These are phyloP conservation scores for Pelargonium myrrhifolium DNA, from an alignment of 441 rosid genomes.

Conservation along the genomic window DNA sequence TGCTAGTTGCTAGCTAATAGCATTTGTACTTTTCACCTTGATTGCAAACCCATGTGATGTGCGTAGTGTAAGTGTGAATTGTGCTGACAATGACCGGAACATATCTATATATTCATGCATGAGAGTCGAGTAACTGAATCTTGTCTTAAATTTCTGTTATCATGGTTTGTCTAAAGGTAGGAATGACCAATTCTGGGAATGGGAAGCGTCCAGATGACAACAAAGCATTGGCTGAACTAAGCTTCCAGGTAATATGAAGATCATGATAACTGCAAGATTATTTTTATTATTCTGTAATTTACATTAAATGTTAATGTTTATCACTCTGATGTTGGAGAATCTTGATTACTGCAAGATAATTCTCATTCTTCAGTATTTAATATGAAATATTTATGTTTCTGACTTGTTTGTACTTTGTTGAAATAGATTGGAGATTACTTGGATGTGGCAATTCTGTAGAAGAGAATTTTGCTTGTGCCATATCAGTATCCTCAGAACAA, in stretches of 20 bases:
- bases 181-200: constrained; percentile 61
- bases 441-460: constrained; percentile 68
- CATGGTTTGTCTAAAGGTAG: constrained; percentile 46
- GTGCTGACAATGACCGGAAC: neutral
- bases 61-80: neutral
- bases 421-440: constrained; percentile 85
- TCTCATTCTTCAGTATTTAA: neutral
- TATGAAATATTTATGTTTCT: neutral
- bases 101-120: neutral
- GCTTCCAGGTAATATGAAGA: constrained; percentile 53
- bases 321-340: neutral
- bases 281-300: too few relatives aligned
- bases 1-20: neutral
- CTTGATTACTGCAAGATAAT: neutral
- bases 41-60: neutral
- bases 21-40: too few relatives aligned
- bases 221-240: constrained; percentile 61
- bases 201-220: constrained; percentile 65
- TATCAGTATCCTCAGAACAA: too few relatives aligned
- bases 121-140: neutral
- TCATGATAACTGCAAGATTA: too few relatives aligned
- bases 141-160: neutral
- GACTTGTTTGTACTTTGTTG: constrained; percentile 11
- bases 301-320: too few relatives aligned
- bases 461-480: neutral